Percentiles rank a stretch among this genome's conserved stretches.
These are phyloP conservation scores for Ustilago trichophora DNA, from an alignment of 1,284 basidiomycete genomes.

Conservation along the genomic window DNA sequence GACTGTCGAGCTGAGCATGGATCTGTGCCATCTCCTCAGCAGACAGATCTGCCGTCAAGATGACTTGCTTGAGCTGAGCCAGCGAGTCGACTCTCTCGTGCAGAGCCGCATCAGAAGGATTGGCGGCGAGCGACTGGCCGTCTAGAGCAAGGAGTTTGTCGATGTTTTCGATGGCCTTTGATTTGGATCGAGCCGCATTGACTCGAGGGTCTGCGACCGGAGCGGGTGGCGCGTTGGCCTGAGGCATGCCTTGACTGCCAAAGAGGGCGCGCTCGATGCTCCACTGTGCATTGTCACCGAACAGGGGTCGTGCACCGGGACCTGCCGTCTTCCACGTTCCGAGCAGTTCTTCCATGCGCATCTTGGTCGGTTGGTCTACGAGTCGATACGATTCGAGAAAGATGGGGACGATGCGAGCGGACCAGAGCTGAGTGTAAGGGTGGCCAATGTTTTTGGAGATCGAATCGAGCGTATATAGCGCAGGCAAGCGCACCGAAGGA, in stretches of 20 bases:
- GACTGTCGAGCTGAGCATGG: slow-evolving; percentile 76
- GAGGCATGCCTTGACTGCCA: slow-evolving; percentile 54
- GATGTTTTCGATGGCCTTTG: slow-evolving; percentile 55
- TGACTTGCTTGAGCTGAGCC: slow-evolving; percentile 76
- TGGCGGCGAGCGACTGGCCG: slow-evolving; percentile 42
- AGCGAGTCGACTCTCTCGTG: slow-evolving; percentile 52
- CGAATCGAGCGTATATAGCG: slow-evolving; percentile 94
- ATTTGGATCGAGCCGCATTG: slow-evolving; percentile 25
- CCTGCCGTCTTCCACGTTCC: slow-evolving; percentile 62
- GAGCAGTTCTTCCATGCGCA: slow-evolving; percentile 63
- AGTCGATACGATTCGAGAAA: slow-evolving; percentile 64
- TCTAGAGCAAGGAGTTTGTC: slow-evolving; percentile 56
- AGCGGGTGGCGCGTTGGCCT: slow-evolving; percentile 12
- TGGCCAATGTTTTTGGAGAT: slow-evolving; percentile 70
- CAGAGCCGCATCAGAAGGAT: slow-evolving; percentile 40
- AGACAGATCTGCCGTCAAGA: slow-evolving; percentile 78
- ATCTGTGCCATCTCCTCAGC: slow-evolving; percentile 83
- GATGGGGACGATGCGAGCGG: slow-evolving; percentile 55
- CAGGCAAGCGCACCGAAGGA: slow-evolving; percentile 88
- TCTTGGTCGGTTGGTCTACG: slow-evolving; percentile 61
- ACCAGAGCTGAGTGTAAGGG: slow-evolving; percentile 61
- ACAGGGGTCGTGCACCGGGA: slow-evolving; percentile 47
- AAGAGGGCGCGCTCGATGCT: slow-evolving; percentile 59
- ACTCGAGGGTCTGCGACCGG: slow-evolving; percentile 22
- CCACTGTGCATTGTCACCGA: slow-evolving; percentile 60